phyloP scores from a whole-genome alignment of 75 land plant genomes.

The Adiantum capillusveneris region DNA sequence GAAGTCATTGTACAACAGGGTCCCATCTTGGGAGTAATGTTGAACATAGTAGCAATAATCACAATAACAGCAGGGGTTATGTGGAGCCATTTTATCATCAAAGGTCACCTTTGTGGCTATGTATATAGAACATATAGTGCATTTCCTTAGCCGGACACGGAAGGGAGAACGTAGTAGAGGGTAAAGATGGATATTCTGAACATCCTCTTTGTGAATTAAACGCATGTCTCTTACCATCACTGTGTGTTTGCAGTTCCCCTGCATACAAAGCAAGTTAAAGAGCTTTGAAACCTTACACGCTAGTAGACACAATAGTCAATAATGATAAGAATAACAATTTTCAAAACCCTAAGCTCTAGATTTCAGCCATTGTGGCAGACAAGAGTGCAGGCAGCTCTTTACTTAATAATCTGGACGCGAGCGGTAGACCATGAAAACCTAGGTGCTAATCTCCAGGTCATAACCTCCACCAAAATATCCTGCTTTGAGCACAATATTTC shows the following conservation, averaged over 20 bases:
- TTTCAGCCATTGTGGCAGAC: no score
- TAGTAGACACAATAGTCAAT: no score
- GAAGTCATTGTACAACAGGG: slow-evolving; percentile 49
- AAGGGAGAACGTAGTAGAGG: slow-evolving; percentile 54
- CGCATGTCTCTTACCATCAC: slow-evolving; percentile 85
- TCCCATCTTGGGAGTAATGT: slow-evolving; percentile 50
- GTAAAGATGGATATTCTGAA: slow-evolving; percentile 47
- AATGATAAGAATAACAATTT: not conserved
- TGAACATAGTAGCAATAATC: slow-evolving; percentile 77
- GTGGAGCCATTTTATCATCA: slow-evolving; percentile 77
- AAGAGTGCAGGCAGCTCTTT: no score
- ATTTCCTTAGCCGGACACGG: slow-evolving; percentile 48
- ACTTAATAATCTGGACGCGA: no score
- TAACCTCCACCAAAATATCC: no score
- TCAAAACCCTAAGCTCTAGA: not conserved
- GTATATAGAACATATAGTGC: slow-evolving; percentile 63
- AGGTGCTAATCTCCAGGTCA: no score
- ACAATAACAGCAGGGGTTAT: slow-evolving; percentile 84
- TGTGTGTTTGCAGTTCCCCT: slow-evolving; percentile 90
- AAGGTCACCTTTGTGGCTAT: slow-evolving; percentile 65
- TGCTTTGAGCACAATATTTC: no score
- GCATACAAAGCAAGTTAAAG: slow-evolving; percentile 8
- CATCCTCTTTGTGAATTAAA: slow-evolving; percentile 74
- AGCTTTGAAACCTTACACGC: no score
- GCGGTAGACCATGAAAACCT: no score